A percentile compares a stretch with the other conserved stretches of the same genome.
phyloP scores from a whole-genome alignment of 169 alveolate genomes.

The Plasmodium knowlesi region DNA sequence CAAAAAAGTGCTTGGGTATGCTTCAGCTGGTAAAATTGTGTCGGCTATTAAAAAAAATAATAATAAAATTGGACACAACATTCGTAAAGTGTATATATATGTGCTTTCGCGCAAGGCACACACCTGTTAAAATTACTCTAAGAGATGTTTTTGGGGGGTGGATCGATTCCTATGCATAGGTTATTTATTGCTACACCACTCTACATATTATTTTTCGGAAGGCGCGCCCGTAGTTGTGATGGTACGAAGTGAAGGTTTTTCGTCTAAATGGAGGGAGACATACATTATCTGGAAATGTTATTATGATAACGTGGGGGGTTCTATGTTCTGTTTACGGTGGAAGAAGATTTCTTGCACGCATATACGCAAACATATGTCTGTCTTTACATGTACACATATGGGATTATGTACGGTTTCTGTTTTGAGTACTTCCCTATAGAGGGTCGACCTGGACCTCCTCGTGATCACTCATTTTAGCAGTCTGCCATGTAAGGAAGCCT shows the following conservation, averaged over 20 bases:
- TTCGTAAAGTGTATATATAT: background rate
- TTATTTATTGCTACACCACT: background rate
- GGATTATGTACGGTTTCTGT: background rate
- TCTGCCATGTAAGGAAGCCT: background rate
- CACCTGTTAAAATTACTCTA: background rate
- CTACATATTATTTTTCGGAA: background rate
- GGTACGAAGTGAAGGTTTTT: background rate
- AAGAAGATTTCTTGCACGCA: background rate
- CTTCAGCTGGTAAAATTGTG: background rate
- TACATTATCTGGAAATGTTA: background rate
- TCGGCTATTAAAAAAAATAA: background rate
- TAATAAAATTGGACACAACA: background rate
- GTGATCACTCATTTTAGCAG: background rate
- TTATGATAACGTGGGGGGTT: background rate
- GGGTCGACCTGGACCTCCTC: background rate
- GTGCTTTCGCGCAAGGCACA: background rate
- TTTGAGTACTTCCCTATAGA: background rate
- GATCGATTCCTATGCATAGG: background rate
- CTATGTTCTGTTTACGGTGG: background rate
- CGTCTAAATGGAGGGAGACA: background rate
- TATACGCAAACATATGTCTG: background rate
- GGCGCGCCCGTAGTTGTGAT: background rate
- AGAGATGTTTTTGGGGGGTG: background rate
- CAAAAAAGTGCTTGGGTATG: background rate
- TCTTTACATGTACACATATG: background rate